phyloP scores from a whole-genome alignment of 768 basidiomycete genomes.

The Mycena amicta region DNA sequence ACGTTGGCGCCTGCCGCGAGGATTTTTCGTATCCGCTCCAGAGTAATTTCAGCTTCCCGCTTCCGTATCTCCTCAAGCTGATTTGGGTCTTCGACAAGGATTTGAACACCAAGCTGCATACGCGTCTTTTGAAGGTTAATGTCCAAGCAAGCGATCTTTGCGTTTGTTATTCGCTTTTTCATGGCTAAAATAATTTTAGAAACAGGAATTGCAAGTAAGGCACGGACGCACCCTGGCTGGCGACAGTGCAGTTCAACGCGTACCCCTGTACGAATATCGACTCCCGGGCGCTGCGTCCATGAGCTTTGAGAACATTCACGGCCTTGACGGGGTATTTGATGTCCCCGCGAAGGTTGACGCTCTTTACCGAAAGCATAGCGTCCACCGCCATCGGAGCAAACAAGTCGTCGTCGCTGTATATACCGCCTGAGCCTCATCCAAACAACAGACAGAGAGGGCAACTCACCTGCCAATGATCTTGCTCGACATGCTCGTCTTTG shows the following conservation, averaged over 20 bases:
- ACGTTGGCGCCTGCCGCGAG: constrained; percentile 96
- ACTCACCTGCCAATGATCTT: constrained; percentile 96
- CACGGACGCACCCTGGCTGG: constrained; percentile 88
- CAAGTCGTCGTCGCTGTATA: constrained; percentile 86
- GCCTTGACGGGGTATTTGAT: constrained; percentile 99
- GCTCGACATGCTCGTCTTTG: constrained; percentile 98
- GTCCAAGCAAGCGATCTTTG: constrained; percentile 98
- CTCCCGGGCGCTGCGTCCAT: constrained; percentile 93
- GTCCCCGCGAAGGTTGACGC: constrained; percentile 90
- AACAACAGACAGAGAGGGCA: not conserved
- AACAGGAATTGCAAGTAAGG: not conserved
- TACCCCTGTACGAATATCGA: constrained; percentile 95
- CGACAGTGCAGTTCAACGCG: constrained; percentile 97
- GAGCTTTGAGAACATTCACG: constrained; percentile 97
- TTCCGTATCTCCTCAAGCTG: constrained; percentile 96
- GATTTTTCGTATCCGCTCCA: constrained; percentile 95
- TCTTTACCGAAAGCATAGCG: constrained; percentile 96
- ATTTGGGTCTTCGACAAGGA: constrained; percentile 94
- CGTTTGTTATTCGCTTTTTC: constrained; percentile 91
- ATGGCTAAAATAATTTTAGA: constrained; percentile 62
- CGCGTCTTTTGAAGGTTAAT: constrained; percentile 96
- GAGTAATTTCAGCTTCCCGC: constrained; percentile 92
- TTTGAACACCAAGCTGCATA: constrained; percentile 98
- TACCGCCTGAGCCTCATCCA: not conserved
- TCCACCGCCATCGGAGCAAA: constrained; percentile 99